Percentiles rank a stretch among this genome's conserved stretches.
Evolutionary conservation across 331 rosid species (phyloP).

Genomic region (Pyrus hybrid): DNA sequence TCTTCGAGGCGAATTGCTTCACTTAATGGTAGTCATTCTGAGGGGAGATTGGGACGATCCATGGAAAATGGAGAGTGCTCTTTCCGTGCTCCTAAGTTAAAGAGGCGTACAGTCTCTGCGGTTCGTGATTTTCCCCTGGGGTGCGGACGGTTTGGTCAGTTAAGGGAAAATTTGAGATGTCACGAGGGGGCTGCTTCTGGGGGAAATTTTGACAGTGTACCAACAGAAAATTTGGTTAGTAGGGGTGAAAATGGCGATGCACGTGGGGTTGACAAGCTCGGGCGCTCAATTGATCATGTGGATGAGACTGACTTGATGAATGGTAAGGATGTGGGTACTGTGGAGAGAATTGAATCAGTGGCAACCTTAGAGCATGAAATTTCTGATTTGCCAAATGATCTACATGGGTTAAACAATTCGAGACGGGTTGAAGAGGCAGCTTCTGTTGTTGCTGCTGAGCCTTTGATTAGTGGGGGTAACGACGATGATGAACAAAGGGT

Average conservation of each 20-base stretch:
- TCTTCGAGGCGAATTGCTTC: conserved; percentile 20
- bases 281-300: neutral
- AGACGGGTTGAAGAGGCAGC: neutral
- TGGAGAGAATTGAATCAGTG: conserved; percentile 2
- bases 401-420: neutral
- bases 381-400: neutral
- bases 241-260: neutral
- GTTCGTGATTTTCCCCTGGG: conserved; percentile 68
- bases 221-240: neutral
- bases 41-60: conserved; percentile 19
- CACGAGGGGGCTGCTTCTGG: neutral
- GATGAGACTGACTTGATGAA: neutral
- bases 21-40: conserved; percentile 24
- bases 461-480: neutral
- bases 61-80: conserved; percentile 35
- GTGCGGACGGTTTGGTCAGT: conserved; percentile 50
- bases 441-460: neutral
- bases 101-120: conserved; percentile 47
- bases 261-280: neutral
- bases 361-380: conserved; percentile 21
- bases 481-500: too few species aligned
- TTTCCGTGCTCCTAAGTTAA: conserved; percentile 23
- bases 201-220: conserved; percentile 5
- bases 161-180: conserved; percentile 3
- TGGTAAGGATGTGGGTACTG: neutral